These are phyloP conservation scores for Plasmodium vinckei DNA, from an alignment of 169 alveolate genomes.

Conservation along the genomic window DNA sequence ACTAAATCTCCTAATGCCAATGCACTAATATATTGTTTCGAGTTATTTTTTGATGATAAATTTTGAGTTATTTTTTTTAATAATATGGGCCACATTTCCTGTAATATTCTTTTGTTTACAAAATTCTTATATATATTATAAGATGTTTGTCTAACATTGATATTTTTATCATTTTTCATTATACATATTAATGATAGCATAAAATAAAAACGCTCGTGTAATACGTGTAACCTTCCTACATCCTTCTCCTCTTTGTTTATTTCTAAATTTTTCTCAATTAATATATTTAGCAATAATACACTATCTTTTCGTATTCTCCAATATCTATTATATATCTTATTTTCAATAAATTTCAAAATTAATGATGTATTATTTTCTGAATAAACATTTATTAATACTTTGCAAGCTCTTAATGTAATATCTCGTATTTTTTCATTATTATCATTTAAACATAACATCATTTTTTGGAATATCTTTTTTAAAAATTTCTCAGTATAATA, in stretches of 20 bases:
- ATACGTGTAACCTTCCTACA: conserved; percentile 22
- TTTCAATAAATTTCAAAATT: conserved; percentile 71
- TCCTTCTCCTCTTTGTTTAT: conserved; percentile 64
- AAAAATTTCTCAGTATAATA: conserved; percentile 63
- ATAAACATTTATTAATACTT: conserved; percentile 45
- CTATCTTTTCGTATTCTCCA: conserved; percentile 69
- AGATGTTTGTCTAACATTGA: conserved; percentile 72
- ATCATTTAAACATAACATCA: conserved; percentile 66
- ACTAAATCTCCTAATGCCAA: conserved; percentile 69
- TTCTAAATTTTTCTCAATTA: conserved; percentile 75
- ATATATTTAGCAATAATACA: conserved; percentile 43
- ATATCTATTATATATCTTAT: conserved; percentile 60
- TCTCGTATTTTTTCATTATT: conserved; percentile 64
- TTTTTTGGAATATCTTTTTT: conserved; percentile 66
- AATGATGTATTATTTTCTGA: conserved; percentile 63
- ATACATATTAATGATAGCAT: conserved; percentile 71
- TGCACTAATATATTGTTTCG: conserved; percentile 66
- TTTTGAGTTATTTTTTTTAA: conserved; percentile 71
- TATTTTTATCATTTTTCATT: conserved; percentile 71
- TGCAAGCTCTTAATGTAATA: conserved; percentile 65
- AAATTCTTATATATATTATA: conserved; percentile 55
- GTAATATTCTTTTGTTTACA: conserved; percentile 63
- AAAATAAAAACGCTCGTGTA: conserved; percentile 75
- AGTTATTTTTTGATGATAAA: conserved; percentile 66
- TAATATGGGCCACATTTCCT: conserved; percentile 74